Percentiles rank a stretch among this genome's conserved stretches.
Conservation (phyloP, 2,329 filamentous ascomycete species). For the Ophiocordyceps camponoti-floridani region DNA sequence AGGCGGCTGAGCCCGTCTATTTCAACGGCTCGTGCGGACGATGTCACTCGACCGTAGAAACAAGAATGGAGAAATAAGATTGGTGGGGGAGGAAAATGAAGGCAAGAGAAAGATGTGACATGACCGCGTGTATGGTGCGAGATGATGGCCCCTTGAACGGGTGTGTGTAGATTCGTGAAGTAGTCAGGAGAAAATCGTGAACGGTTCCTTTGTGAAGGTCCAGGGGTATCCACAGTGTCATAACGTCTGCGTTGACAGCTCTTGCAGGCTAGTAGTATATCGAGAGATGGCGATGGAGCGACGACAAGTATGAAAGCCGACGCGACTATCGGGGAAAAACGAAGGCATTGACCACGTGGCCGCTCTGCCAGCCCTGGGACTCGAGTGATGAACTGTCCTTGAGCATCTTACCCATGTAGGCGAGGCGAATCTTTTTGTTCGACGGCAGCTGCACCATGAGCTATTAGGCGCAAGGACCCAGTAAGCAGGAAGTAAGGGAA, state of each 20-base stretch:
- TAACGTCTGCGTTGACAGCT: no score
- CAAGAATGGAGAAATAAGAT: neutral
- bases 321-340: conserved; percentile 33
- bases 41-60: neutral
- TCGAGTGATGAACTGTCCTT: conserved; percentile 47
- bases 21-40: neutral
- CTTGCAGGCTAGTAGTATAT: no score
- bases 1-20: no score
- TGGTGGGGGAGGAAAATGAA: no score
- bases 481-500: no score
- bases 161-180: neutral
- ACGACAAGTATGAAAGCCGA: neutral
- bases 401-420: conserved; percentile 67
- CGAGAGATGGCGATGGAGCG: neutral
- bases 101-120: neutral
- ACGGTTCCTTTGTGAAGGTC: no score
- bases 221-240: no score
- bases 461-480: neutral
- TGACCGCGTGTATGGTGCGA: neutral
- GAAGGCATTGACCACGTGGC: conserved; percentile 61
- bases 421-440: conserved; percentile 47
- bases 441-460: conserved; percentile 29
- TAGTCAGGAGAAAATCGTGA: neutral
- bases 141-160: neutral
- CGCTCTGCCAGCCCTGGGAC: conserved; percentile 58